A percentile compares a stretch with the other conserved stretches of the same genome.
Conservation (phyloP, 495 filamentous ascomycete genomes). For the Annulohypoxylon stygium region DNA sequence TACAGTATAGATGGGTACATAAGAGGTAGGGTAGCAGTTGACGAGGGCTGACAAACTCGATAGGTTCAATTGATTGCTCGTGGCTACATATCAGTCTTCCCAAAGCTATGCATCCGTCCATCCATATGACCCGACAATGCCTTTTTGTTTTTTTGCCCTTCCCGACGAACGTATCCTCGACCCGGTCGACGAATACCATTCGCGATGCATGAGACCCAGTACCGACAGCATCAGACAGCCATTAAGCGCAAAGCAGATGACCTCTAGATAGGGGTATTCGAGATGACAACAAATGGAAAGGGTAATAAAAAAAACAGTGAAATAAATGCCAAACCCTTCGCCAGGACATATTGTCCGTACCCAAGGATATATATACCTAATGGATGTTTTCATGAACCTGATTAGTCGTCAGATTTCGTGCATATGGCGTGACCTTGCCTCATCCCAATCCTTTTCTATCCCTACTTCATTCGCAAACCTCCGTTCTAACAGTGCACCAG, state of each 20-base stretch:
- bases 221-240: slow-evolving; percentile 15
- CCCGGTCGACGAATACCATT: slow-evolving; percentile 37
- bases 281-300: slow-evolving; percentile 30
- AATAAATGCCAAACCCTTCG: slow-evolving; percentile 23
- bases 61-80: slow-evolving; percentile 38
- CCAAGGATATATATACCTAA: slow-evolving; percentile 35
- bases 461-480: slow-evolving; percentile 41
- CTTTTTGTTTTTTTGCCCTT: slow-evolving; percentile 23
- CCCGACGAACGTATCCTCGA: slow-evolving; percentile 25
- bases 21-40: too few relatives aligned
- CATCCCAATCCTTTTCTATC: slow-evolving; percentile 44
- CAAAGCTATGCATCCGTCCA: slow-evolving; percentile 33
- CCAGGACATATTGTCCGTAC: slow-evolving; percentile 17
- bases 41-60: slow-evolving; percentile 1
- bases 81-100: slow-evolving; percentile 40
- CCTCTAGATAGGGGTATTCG: slow-evolving; percentile 51
- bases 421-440: slow-evolving; percentile 53
- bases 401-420: slow-evolving; percentile 49
- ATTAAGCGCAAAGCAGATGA: slow-evolving; percentile 33
- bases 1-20: too few relatives aligned
- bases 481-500: slow-evolving; percentile 34
- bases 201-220: slow-evolving; percentile 33
- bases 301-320: slow-evolving; percentile 21
- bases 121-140: slow-evolving; percentile 19
- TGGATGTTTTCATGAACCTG: slow-evolving; percentile 37